Evolutionary conservation across 257 asterid genomes (phyloP), one percentile per base, ranked within the genome.

Genomic region (Handroanthus guayacan): DNA sequence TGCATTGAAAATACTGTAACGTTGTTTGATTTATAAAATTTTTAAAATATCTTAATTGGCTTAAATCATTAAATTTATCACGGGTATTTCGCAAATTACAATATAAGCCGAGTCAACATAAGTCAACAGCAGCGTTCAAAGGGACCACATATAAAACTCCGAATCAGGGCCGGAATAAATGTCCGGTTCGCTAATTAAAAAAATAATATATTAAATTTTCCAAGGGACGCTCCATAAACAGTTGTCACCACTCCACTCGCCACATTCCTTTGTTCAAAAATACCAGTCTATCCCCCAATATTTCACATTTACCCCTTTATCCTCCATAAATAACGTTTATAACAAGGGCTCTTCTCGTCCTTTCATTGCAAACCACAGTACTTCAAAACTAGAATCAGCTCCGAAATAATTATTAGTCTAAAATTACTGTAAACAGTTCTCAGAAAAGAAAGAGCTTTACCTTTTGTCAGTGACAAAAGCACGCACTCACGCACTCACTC

Each of bases 401-500:
- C 31, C 2, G 2, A 69, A 60, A 16, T 31, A 2, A 52, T 8
- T 48, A 2, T 48, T 58, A 16, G 64, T 58, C 39, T 58, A 31
- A 43, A 65, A 39, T 62, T 41, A 9, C 52, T 7, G 43, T 39
- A 65, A 13, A 18, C 54, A 20, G 79, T 66, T 43, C 37, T 55
- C 1, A 68, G 31, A 12, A 39, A 9, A 39, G 37, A 5, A 69
- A 77, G 56, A 4, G 76, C 47, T 20, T 64, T 41, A 9, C 62
- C 55, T 79, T 69, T 51, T 69, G 62, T 25, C 57, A 65, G 31
- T 67, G 72, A 65, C 74, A 37, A 67, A 50, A 74, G 52, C 74
- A 44, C 78, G 75, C 75, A 74, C 82, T 31, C 69, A 16, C 76
- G 45, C 81, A 67, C 69, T 60, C 39, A 52, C 62, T 78, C 50